phyloP scores from a whole-genome alignment of 2,329 filamentous ascomycete species.

The Drechslerella dactyloides region DNA sequence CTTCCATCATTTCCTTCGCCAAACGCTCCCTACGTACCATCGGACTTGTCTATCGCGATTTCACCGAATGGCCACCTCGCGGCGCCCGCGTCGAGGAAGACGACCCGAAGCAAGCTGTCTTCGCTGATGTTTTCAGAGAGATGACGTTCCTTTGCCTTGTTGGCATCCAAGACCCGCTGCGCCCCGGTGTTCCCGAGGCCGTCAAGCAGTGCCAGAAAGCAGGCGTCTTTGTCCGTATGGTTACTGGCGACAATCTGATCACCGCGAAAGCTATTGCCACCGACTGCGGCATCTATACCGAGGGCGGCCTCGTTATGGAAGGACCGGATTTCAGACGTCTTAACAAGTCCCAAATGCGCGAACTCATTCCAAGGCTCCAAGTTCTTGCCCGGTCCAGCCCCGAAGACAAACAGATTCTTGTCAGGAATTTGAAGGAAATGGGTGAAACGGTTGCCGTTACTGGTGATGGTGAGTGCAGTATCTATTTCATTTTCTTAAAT shows the following conservation, averaged over 20 bases:
- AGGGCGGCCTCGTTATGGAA: conserved; percentile 70
- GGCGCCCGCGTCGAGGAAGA: conserved; percentile 66
- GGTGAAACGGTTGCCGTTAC: conserved; percentile 64
- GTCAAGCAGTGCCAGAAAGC: conserved; percentile 72
- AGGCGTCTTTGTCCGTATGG: conserved; percentile 75
- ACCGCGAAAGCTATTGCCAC: conserved; percentile 76
- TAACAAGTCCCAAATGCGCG: conserved; percentile 66
- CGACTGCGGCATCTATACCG: conserved; percentile 72
- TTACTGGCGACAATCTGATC: conserved; percentile 74
- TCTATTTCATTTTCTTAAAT: not conserved
- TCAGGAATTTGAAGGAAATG: conserved; percentile 62
- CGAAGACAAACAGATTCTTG: conserved; percentile 70
- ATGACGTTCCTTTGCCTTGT: conserved; percentile 77
- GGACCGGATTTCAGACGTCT: conserved; percentile 71
- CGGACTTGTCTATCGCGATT: conserved; percentile 59
- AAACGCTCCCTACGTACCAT: conserved; percentile 60
- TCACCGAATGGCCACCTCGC: conserved; percentile 58
- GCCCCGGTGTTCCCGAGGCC: conserved; percentile 71
- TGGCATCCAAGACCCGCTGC: conserved; percentile 76
- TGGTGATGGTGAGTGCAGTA: conserved; percentile 64
- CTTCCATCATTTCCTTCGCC: conserved; percentile 58
- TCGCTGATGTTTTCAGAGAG: conserved; percentile 72
- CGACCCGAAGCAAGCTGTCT: conserved; percentile 68
- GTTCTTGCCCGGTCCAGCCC: conserved; percentile 71
- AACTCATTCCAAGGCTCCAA: conserved; percentile 66